phyloP scores from a whole-genome alignment of 495 filamentous ascomycete species.

The Achaetomiella virescens region DNA sequence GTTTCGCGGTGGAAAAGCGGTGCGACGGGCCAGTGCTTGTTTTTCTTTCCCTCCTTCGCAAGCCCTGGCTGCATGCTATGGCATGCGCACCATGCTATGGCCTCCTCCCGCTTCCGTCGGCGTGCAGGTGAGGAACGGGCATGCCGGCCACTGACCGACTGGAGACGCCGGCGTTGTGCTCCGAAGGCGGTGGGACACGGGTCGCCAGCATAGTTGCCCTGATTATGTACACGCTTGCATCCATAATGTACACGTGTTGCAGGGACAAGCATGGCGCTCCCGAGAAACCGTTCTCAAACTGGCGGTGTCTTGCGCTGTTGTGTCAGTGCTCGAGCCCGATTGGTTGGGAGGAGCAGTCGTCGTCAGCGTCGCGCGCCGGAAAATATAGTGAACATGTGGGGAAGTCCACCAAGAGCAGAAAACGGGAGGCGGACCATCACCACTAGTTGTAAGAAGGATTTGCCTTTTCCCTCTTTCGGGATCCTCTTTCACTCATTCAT shows the following conservation, averaged over 20 bases:
- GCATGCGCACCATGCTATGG: background rate
- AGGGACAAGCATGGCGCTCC: background rate
- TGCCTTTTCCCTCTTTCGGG: no score
- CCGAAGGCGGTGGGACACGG: background rate
- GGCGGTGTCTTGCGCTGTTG: background rate
- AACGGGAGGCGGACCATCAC: background rate
- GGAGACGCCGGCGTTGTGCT: background rate
- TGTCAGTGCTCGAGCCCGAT: background rate
- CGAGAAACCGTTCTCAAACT: background rate
- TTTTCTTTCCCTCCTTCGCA: background rate
- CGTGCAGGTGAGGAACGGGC: background rate
- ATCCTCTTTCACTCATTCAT: no score
- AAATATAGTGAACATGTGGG: background rate
- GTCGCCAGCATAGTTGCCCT: background rate
- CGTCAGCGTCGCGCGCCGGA: background rate
- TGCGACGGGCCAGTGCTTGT: background rate
- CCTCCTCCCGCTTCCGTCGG: background rate
- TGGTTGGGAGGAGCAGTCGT: constrained; percentile 2
- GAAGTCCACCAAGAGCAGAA: background rate
- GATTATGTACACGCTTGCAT: no score
- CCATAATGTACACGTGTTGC: background rate
- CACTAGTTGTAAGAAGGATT: no score
- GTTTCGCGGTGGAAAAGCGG: background rate
- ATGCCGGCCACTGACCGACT: background rate
- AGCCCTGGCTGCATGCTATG: background rate